Percentiles rank a stretch among this genome's conserved stretches.
Evolutionary conservation across 768 basidiomycete genomes (phyloP).

Genomic region (Gyrodon lividus): DNA sequence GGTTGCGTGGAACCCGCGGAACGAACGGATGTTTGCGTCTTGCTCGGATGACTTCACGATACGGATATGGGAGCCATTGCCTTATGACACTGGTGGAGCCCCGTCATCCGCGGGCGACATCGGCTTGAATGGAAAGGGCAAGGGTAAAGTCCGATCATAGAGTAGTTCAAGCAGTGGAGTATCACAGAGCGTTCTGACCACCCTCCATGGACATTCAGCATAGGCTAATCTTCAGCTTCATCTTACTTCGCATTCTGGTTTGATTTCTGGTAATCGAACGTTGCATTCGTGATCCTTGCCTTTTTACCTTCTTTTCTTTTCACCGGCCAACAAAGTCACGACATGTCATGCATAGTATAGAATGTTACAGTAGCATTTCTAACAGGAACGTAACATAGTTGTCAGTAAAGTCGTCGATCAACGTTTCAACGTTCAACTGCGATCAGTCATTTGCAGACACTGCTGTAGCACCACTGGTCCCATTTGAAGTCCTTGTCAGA

Average conservation of each 20-base stretch:
- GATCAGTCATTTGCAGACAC: too few species aligned
- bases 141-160: constrained; percentile 58
- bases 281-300: constrained; percentile 22
- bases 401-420: not conserved
- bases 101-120: constrained; percentile 18
- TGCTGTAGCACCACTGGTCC: not conserved
- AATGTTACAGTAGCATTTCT: constrained; percentile 33
- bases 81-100: constrained; percentile 18
- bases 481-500: not conserved
- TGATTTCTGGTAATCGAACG: constrained; percentile 21
- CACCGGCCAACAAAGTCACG: constrained; percentile 18
- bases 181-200: constrained; percentile 17
- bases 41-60: constrained; percentile 93
- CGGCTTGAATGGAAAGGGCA: constrained; percentile 52
- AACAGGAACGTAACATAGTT: constrained; percentile 15
- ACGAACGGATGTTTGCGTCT: constrained; percentile 91
- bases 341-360: constrained; percentile 35
- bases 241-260: constrained; percentile 23
- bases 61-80: constrained; percentile 78
- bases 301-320: not conserved
- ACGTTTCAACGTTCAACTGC: too few species aligned
- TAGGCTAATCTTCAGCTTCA: constrained; percentile 29
- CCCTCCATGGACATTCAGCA: constrained; percentile 27
- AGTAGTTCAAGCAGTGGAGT: constrained; percentile 22
- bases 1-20: constrained; percentile 93